phyloP scores from a whole-genome alignment of 345 rosid genomes.

The Cardamine occulta region DNA sequence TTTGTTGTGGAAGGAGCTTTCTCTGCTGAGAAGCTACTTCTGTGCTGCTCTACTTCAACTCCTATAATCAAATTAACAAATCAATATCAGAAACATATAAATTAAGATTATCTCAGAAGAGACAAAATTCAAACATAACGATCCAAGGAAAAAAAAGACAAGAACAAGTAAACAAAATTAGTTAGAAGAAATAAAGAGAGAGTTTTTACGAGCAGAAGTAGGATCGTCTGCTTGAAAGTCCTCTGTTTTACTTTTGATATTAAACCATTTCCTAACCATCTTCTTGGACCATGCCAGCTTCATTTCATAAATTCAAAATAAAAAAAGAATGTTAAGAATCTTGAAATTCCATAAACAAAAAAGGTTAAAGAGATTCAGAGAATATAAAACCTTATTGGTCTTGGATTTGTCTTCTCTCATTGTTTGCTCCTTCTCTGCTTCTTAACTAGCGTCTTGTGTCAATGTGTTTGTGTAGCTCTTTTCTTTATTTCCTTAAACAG shows the following conservation, averaged over 20 bases:
- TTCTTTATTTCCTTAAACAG: conserved; percentile 28
- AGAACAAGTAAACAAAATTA: conserved; percentile 36
- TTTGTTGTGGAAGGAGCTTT: conserved; percentile 77
- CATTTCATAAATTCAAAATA: conserved; percentile 25
- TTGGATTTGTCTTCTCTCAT: conserved; percentile 86
- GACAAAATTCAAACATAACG: conserved; percentile 31
- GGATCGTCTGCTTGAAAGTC: conserved; percentile 86
- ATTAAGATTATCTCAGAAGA: conserved; percentile 29
- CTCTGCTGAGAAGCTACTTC: conserved; percentile 90
- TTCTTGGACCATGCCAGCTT: conserved; percentile 98
- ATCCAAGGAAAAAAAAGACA: conserved; percentile 31
- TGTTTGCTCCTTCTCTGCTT: conserved; percentile 44
- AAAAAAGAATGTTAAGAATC: conserved; percentile 22
- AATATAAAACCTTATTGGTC: conserved; percentile 74
- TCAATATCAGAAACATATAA: conserved; percentile 12
- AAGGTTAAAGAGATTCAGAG: not conserved
- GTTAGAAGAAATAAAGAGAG: not conserved
- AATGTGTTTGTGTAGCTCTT: conserved; percentile 40
- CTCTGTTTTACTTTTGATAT: conserved; percentile 87
- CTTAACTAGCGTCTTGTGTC: conserved; percentile 36
- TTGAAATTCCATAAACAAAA: conserved; percentile 3
- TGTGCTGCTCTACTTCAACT: conserved; percentile 65
- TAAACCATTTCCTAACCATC: conserved; percentile 92
- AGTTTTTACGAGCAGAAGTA: conserved; percentile 49
- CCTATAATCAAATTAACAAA: conserved; percentile 44